phyloP scores from a whole-genome alignment of 2,329 filamentous ascomycete genomes.

The Teratosphaeria destructans region DNA sequence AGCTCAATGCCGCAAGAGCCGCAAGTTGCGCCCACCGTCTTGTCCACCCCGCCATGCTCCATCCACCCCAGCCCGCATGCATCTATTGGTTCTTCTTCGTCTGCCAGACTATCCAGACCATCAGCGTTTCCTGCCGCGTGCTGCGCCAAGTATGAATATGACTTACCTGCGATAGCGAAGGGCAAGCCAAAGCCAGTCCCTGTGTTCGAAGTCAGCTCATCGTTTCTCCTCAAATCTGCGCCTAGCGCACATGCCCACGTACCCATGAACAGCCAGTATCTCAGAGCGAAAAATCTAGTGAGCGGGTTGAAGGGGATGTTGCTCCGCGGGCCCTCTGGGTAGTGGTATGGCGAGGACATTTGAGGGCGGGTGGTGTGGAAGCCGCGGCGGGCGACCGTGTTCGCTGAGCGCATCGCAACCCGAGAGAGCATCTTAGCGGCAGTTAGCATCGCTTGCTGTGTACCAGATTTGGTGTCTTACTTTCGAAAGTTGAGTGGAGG shows the following conservation, averaged over 20 bases:
- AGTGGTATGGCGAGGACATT: conserved; percentile 89
- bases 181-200: conserved; percentile 49
- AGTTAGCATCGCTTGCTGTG: neutral
- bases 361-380: conserved; percentile 86
- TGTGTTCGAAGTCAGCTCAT: conserved; percentile 32
- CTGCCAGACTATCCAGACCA: conserved; percentile 48
- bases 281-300: conserved; percentile 70
- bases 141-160: neutral
- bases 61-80: neutral
- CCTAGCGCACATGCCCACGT: conserved; percentile 21
- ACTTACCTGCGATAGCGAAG: conserved; percentile 55
- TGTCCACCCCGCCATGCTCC: neutral
- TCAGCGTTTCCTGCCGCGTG: conserved; percentile 14
- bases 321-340: conserved; percentile 87
- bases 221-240: conserved; percentile 1
- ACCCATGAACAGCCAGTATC: conserved; percentile 78
- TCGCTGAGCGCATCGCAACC: conserved; percentile 48
- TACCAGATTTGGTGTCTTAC: neutral
- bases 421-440: conserved; percentile 21
- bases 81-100: conserved; percentile 49
- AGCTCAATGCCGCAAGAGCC: neutral
- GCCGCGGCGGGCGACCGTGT: conserved; percentile 69
- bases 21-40: neutral
- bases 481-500: neutral
- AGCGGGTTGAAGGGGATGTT: conserved; percentile 97